Percentiles rank a stretch among this genome's conserved stretches.
phyloP scores from a whole-genome alignment of 179 eudicot genomes.

The Beta macrorhiza region DNA sequence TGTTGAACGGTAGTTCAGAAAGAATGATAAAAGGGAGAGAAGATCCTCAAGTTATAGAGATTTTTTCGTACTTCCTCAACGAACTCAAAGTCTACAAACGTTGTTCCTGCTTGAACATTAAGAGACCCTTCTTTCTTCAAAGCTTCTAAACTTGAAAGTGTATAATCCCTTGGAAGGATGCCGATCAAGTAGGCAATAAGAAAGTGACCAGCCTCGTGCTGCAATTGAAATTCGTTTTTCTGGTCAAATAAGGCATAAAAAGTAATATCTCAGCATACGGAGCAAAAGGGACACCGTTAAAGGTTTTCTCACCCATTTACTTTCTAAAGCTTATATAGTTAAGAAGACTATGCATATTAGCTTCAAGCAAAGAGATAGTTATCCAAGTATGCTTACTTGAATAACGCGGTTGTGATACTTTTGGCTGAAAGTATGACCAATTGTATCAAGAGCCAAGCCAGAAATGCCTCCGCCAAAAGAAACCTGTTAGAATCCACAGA shows the following conservation, averaged over 20 bases:
- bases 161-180: constrained; percentile 81
- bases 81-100: constrained; percentile 88
- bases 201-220: constrained; percentile 99
- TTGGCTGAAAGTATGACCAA: constrained; percentile 76
- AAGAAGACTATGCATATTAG: constrained; percentile 6
- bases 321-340: background rate
- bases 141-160: constrained; percentile 85
- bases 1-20: background rate
- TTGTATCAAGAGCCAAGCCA: constrained; percentile 75
- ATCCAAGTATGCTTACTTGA: constrained; percentile 50
- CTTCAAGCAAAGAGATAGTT: constrained; percentile 6
- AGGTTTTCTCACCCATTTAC: background rate
- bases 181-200: constrained; percentile 86
- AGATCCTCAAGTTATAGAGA: background rate
- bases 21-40: background rate
- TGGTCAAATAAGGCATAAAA: constrained; percentile 1
- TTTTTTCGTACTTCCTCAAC: constrained; percentile 64
- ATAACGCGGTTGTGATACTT: constrained; percentile 88
- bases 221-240: constrained; percentile 20
- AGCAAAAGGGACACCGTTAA: background rate
- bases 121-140: constrained; percentile 86
- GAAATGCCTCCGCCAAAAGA: constrained; percentile 69
- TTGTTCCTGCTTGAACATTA: constrained; percentile 95
- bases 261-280: background rate
- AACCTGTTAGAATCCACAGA: constrained; percentile 44